Evolutionary conservation across 768 basidiomycete genomes (phyloP), one percentile per base, ranked within the genome.

Genomic region (Sarcomyxa edulis): DNA sequence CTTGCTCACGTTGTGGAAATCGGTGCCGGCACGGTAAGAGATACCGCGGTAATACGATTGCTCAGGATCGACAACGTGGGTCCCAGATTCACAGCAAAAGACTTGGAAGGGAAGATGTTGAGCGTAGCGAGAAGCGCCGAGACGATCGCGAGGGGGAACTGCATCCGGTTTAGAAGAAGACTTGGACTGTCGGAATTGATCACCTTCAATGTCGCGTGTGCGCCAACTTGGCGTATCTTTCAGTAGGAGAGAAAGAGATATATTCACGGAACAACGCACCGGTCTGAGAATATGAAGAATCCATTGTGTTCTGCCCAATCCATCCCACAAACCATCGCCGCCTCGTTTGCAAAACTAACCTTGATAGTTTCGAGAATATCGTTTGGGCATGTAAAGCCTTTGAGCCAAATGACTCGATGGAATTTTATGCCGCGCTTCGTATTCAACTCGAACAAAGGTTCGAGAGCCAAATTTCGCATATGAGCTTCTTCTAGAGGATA

Each of bases 271-370:
- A 3, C 30, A 1, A 59, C 81, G 34, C 47, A 90, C 93, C 95
- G 73, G 61, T 97, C 95, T 12, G 94, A 97, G 64, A 96, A 98
- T 48, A 97, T 93, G 69, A 97, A 99, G 62, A 91, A 86, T 0
- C 93, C 93, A 47, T 92, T 89, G 52, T 93, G 87, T 60, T 99
- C 94, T 8, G 93, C 95, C 96, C 96, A 99, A 55, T 99, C 96
- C 95, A 98, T 98, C n/a, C 94, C 95, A 55, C 96, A 98, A 2
- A 97, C 92, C 90, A 99, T 91, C 0, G 93, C 90, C 3, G 96
- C 96, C 48, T 93, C 79, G 55, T 98, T 99, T 22, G 76, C 74
- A 48, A 85, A 72, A 56, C 86, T 90, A 44, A 97, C 84, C 46
- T 93, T 82, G 55, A 98, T 80, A 16, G 88, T 95, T 62, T 99